Conservation (phyloP, 805 yeast genomes). For the Yamadazyma sp. region DNA sequence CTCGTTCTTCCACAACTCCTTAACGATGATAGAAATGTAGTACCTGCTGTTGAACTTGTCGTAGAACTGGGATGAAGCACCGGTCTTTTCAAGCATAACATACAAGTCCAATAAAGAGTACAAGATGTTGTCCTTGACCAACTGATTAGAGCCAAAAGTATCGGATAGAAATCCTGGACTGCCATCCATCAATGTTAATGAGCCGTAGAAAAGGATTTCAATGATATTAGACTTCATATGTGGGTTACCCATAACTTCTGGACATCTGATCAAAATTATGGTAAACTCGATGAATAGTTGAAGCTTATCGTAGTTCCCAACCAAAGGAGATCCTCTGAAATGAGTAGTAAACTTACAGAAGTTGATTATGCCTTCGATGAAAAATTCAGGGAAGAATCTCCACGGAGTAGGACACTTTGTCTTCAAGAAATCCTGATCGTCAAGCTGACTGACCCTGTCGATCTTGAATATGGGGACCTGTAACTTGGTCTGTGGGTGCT, state of each 20-base stretch:
- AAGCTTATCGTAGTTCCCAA: slow-evolving; percentile 51
- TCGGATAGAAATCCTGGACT: slow-evolving; percentile 73
- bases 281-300: slow-evolving; percentile 66
- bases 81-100: slow-evolving; percentile 94
- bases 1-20: slow-evolving; percentile 77
- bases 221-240: slow-evolving; percentile 85
- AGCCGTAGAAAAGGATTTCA: slow-evolving; percentile 76
- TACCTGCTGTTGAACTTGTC: slow-evolving; percentile 93
- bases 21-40: slow-evolving; percentile 79
- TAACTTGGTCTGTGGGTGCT: slow-evolving; percentile 54
- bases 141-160: slow-evolving; percentile 60
- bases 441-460: slow-evolving; percentile 63
- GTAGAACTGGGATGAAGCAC: slow-evolving; percentile 90
- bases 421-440: slow-evolving; percentile 70
- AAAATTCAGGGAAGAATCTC: slow-evolving; percentile 81
- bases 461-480: slow-evolving; percentile 56
- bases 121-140: slow-evolving; percentile 64
- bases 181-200: slow-evolving; percentile 54
- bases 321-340: slow-evolving; percentile 57
- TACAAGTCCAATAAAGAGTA: slow-evolving; percentile 87
- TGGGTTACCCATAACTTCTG: slow-evolving; percentile 85
- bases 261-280: slow-evolving; percentile 75
- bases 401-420: slow-evolving; percentile 70
- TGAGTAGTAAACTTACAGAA: slow-evolving; percentile 63
- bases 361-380: slow-evolving; percentile 77